Percentiles rank a stretch among this genome's conserved stretches.
Evolutionary conservation across 1,284 basidiomycete species (phyloP).

Genomic region (Ganoderma lucidum): DNA sequence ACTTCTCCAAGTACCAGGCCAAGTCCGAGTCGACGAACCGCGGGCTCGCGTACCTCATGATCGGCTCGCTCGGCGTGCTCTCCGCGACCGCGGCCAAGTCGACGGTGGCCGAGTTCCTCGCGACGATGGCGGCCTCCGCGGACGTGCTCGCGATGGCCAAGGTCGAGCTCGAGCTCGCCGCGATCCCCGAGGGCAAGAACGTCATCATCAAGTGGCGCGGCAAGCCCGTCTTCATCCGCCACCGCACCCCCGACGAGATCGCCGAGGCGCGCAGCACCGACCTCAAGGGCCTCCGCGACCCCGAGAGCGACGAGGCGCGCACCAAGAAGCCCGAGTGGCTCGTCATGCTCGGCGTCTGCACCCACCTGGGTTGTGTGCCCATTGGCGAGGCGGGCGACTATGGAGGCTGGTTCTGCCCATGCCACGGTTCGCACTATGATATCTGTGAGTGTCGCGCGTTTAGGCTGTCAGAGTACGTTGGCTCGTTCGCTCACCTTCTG

Average conservation of each 20-base stretch:
- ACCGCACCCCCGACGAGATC: conserved; percentile 93
- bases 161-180: conserved; percentile 92
- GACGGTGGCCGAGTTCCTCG: conserved; percentile 92
- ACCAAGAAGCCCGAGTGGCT: conserved; percentile 98
- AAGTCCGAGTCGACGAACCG: conserved; percentile 78
- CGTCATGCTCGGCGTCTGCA: conserved; percentile 98
- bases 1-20: conserved; percentile 87
- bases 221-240: conserved; percentile 99
- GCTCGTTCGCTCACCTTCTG: conserved; percentile 11
- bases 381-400: conserved; percentile 98
- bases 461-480: not conserved
- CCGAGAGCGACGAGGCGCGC: conserved; percentile 89
- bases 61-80: conserved; percentile 94
- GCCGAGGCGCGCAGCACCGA: conserved; percentile 90
- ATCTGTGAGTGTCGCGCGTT: conserved; percentile 66
- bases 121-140: conserved; percentile 96
- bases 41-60: conserved; percentile 96
- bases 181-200: conserved; percentile 98
- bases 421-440: conserved; percentile 99
- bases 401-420: conserved; percentile 98
- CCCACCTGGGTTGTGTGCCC: conserved; percentile 98
- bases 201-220: conserved; percentile 99
- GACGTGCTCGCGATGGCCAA: conserved; percentile 99
- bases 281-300: conserved; percentile 92
- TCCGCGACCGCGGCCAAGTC: conserved; percentile 96